Conservation (phyloP, 331 rosid species). For the Cydonia oblonga region DNA sequence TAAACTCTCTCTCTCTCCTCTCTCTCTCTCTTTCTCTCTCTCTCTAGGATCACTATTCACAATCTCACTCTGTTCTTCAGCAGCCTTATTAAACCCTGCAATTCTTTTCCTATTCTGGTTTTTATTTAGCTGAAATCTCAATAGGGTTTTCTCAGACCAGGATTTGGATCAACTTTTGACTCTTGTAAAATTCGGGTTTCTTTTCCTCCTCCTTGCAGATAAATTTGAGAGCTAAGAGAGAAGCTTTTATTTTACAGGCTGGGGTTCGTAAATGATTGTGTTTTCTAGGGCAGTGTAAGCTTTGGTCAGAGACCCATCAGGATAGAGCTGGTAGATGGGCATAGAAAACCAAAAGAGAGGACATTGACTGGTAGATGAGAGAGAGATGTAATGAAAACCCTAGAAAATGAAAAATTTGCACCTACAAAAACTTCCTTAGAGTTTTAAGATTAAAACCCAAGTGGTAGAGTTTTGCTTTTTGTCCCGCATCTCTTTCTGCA, state of each 20-base stretch:
- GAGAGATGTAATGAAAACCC: slow-evolving; percentile 26
- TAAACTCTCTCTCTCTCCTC: background rate
- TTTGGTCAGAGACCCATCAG: slow-evolving; percentile 50
- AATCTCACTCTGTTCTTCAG: background rate
- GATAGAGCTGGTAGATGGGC: slow-evolving; percentile 61
- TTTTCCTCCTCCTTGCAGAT: background rate
- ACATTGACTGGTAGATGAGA: slow-evolving; percentile 58
- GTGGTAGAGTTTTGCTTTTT: slow-evolving; percentile 13
- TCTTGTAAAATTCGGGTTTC: background rate
- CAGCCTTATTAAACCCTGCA: background rate
- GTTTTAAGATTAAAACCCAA: slow-evolving; percentile 25
- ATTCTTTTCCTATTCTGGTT: background rate
- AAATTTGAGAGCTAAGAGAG: slow-evolving; percentile 8
- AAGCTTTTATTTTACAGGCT: slow-evolving; percentile 9
- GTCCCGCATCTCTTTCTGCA: slow-evolving; percentile 44
- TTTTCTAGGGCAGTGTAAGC: slow-evolving; percentile 48
- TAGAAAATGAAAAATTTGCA: slow-evolving; percentile 23
- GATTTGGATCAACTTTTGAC: slow-evolving; percentile 2
- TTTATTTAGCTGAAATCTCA: background rate
- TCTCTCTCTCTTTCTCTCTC: slow-evolving; percentile 2
- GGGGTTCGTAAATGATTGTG: slow-evolving; percentile 50
- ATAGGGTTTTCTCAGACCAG: background rate
- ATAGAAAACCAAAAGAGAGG: background rate
- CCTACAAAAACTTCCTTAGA: slow-evolving; percentile 23
- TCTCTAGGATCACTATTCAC: too few species aligned